phyloP scores from a whole-genome alignment of 2,329 filamentous ascomycete genomes.

The Lachnellula subtilissima region DNA sequence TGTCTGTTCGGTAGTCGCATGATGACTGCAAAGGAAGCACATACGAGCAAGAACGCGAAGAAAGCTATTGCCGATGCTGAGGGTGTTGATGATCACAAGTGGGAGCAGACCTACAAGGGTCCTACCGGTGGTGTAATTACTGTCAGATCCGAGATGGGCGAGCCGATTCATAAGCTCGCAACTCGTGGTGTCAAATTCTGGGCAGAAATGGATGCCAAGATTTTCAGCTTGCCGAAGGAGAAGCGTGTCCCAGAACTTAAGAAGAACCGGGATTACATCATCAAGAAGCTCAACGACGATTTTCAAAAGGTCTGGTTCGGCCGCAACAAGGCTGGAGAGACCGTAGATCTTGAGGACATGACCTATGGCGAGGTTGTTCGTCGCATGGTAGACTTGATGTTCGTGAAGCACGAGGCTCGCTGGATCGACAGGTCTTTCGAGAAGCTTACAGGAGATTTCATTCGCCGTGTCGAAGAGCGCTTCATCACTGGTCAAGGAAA shows the following conservation, averaged over 20 bases:
- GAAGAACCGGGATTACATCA: conserved; percentile 86
- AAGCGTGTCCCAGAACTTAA: conserved; percentile 84
- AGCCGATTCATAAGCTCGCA: conserved; percentile 97
- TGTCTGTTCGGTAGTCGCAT: conserved; percentile 86
- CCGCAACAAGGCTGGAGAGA: conserved; percentile 71
- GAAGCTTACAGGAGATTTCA: conserved; percentile 87
- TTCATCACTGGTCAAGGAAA: conserved; percentile 71
- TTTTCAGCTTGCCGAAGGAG: conserved; percentile 88
- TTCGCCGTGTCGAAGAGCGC: conserved; percentile 93
- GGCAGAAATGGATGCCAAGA: conserved; percentile 98
- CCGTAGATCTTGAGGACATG: conserved; percentile 91
- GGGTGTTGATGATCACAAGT: conserved; percentile 75
- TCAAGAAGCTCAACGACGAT: conserved; percentile 91
- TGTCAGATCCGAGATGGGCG: conserved; percentile 97
- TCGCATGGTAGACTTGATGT: conserved; percentile 85
- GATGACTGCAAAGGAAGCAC: conserved; percentile 91
- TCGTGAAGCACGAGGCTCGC: conserved; percentile 81
- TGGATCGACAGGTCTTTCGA: conserved; percentile 88
- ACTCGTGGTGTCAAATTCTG: conserved; percentile 95
- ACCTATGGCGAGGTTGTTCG: conserved; percentile 85
- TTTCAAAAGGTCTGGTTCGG: conserved; percentile 98
- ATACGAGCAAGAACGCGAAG: conserved; percentile 83
- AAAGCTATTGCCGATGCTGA: conserved; percentile 83
- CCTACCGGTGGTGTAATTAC: conserved; percentile 91
- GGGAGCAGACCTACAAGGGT: conserved; percentile 92